phyloP scores from a whole-genome alignment of 352 stramenopile genomes.

The Phytophthora pisi region DNA sequence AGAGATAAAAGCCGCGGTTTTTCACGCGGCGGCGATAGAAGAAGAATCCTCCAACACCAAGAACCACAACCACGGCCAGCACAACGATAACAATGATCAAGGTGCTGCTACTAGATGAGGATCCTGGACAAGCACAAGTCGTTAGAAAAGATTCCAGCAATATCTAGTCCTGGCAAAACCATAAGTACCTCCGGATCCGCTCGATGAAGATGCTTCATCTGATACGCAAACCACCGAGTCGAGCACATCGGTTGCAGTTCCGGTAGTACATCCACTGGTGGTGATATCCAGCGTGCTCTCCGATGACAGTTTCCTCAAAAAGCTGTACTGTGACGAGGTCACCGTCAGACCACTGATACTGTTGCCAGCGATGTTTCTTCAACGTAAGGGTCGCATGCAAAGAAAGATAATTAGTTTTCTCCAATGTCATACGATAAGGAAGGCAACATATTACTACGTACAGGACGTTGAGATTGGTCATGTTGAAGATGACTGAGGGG shows the following conservation, averaged over 20 bases:
- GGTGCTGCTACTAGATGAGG: slow-evolving; percentile 44
- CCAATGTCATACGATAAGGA: not conserved
- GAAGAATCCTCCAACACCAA: slow-evolving; percentile 52
- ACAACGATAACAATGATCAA: slow-evolving; percentile 66
- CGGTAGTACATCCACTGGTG: slow-evolving; percentile 39
- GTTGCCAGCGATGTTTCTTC: slow-evolving; percentile 63
- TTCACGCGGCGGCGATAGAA: slow-evolving; percentile 57
- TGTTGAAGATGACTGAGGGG: slow-evolving; percentile 63
- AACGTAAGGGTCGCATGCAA: not conserved
- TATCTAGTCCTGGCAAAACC: not conserved
- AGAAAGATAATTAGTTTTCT: not conserved
- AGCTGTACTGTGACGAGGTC: slow-evolving; percentile 47
- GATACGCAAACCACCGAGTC: slow-evolving; percentile 64
- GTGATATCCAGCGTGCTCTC: slow-evolving; percentile 54
- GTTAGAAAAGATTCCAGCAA: not conserved
- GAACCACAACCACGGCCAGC: slow-evolving; percentile 50
- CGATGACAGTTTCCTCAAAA: slow-evolving; percentile 48
- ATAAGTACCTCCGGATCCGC: slow-evolving; percentile 28
- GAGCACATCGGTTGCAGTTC: slow-evolving; percentile 49
- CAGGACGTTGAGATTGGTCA: slow-evolving; percentile 71
- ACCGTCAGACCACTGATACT: slow-evolving; percentile 51
- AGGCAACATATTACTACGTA: slow-evolving; percentile 27
- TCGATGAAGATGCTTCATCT: slow-evolving; percentile 15
- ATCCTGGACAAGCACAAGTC: slow-evolving; percentile 21
- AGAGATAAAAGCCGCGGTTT: slow-evolving; percentile 39